phyloP scores from a whole-genome alignment of 148 eudicot species.

The Nepenthes mirabilis region DNA sequence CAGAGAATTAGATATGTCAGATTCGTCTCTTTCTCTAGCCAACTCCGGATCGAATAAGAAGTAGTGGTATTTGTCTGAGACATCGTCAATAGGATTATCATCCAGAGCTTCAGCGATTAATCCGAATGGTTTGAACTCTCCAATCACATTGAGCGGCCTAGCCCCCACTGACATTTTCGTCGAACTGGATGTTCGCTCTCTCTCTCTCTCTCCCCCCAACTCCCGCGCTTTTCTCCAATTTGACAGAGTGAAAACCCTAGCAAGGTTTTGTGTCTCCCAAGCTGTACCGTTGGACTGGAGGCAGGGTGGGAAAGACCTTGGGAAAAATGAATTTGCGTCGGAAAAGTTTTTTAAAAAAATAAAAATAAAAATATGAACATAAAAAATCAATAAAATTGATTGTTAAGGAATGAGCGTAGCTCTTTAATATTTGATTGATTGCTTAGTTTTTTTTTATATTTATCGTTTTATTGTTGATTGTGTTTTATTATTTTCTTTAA shows the following conservation, averaged over 20 bases:
- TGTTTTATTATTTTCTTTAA: too few relatives aligned
- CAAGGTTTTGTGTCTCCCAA: too few relatives aligned
- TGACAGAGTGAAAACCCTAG: neutral
- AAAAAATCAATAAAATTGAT: too few relatives aligned
- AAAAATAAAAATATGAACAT: too few relatives aligned
- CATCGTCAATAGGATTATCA: slow-evolving; percentile 43
- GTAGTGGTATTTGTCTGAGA: slow-evolving; percentile 39
- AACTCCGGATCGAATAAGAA: slow-evolving; percentile 63
- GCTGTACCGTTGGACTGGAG: too few relatives aligned
- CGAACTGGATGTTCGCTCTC: neutral
- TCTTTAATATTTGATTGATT: too few relatives aligned
- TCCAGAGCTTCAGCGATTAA: slow-evolving; percentile 76
- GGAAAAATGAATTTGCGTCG: too few relatives aligned
- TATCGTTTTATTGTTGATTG: too few relatives aligned
- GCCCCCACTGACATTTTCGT: slow-evolving; percentile 40
- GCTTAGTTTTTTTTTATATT: too few relatives aligned
- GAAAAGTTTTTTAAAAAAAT: too few relatives aligned
- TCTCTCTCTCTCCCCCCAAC: neutral
- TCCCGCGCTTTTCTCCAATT: slow-evolving; percentile 1
- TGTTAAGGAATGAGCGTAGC: too few relatives aligned
- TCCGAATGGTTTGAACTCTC: slow-evolving; percentile 91
- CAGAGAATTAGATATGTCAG: slow-evolving; percentile 15
- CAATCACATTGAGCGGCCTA: slow-evolving; percentile 56
- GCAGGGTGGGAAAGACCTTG: too few relatives aligned
- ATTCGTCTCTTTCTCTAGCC: slow-evolving; percentile 27